phyloP scores from a whole-genome alignment of 1,284 basidiomycete species.

The Leccinum idahoense region DNA sequence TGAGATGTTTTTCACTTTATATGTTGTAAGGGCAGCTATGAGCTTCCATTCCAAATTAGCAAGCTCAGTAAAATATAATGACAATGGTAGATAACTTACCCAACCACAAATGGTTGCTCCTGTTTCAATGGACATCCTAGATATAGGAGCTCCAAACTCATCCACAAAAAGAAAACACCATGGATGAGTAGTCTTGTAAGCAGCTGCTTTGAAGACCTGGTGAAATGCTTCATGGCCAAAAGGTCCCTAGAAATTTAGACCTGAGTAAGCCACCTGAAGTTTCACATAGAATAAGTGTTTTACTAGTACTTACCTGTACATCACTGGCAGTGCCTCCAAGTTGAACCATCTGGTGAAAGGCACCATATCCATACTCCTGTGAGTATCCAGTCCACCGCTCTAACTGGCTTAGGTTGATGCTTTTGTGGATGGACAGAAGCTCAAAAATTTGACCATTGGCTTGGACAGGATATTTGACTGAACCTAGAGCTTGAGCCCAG shows the following conservation, averaged over 20 bases:
- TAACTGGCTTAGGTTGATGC: not conserved
- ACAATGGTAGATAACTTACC: not conserved
- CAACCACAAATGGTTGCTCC: not conserved
- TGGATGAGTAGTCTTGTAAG: not conserved
- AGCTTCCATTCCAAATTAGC: too few relatives aligned
- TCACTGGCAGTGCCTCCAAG: too few relatives aligned
- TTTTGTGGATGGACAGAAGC: not conserved
- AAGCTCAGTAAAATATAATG: too few relatives aligned
- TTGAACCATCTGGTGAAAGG: not conserved
- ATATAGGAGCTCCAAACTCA: not conserved
- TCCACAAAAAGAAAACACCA: not conserved
- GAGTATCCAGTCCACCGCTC: not conserved
- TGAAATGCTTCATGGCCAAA: not conserved
- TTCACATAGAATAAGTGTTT: not conserved
- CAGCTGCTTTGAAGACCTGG: not conserved
- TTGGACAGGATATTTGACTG: not conserved
- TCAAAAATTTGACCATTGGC: not conserved
- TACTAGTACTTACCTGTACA: too few relatives aligned
- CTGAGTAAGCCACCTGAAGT: not conserved
- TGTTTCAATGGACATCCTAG: not conserved
- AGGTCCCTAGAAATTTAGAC: not conserved
- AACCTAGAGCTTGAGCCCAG: not conserved
- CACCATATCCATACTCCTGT: not conserved
- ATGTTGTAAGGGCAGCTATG: too few relatives aligned
- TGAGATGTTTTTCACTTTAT: too few relatives aligned